Percentiles rank a stretch among this genome's conserved stretches.
phyloP scores from a whole-genome alignment of 208 protist genomes.

The Naegleria fowleri region DNA sequence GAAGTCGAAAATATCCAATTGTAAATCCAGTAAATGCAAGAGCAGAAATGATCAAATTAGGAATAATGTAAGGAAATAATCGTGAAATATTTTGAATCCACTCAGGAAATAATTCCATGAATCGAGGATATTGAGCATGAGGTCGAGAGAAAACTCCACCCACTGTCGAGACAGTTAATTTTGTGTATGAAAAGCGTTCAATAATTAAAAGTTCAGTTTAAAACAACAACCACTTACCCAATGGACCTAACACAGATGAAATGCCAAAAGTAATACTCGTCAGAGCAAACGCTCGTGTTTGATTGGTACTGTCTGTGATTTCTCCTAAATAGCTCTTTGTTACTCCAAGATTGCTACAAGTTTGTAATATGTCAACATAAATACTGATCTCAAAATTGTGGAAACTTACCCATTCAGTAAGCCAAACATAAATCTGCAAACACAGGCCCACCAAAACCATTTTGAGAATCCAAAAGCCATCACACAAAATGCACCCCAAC shows the following conservation, averaged over 20 bases:
- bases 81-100: background rate
- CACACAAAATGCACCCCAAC: background rate
- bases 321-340: background rate
- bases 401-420: conserved; percentile 22
- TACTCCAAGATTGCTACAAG: background rate
- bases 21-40: background rate
- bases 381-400: too few relatives aligned
- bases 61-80: background rate
- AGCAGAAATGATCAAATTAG: background rate
- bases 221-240: background rate
- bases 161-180: background rate
- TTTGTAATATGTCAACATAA: too few relatives aligned
- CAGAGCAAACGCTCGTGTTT: conserved; percentile 7
- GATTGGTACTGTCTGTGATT: conserved; percentile 5
- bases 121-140: background rate
- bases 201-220: too few relatives aligned
- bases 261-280: background rate
- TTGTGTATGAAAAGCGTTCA: too few relatives aligned
- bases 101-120: background rate
- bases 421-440: background rate
- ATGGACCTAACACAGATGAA: background rate
- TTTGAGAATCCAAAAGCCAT: conserved; percentile 17
- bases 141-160: background rate
- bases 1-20: background rate
- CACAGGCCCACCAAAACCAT: background rate